Conservation (phyloP, 768 basidiomycete species). For the Tricholoma flavovirens region DNA sequence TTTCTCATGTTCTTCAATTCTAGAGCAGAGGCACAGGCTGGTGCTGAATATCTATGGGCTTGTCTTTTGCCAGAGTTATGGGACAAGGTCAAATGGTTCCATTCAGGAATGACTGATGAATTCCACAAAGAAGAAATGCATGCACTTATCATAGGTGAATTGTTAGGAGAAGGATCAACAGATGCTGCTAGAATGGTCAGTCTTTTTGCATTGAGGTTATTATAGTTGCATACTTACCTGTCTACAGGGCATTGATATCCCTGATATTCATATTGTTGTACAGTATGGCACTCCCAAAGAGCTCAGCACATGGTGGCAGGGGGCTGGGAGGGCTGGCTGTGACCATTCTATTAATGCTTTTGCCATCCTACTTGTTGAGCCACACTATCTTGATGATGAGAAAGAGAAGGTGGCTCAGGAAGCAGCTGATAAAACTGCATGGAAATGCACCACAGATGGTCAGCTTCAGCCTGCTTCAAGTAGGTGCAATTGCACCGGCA, state of each 20-base stretch:
- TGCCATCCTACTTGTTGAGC: slow-evolving; percentile 15
- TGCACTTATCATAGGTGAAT: too few relatives aligned
- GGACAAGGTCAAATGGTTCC: neutral
- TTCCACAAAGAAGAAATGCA: too few relatives aligned
- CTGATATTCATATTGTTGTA: slow-evolving; percentile 23
- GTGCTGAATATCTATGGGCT: neutral
- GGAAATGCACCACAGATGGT: neutral
- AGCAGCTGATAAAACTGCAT: neutral
- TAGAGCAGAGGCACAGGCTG: too few relatives aligned
- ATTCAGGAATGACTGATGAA: too few relatives aligned
- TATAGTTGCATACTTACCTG: neutral
- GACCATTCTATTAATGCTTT: slow-evolving; percentile 4
- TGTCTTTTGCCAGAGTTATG: neutral
- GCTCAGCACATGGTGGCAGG: slow-evolving; percentile 20
- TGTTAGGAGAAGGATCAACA: too few relatives aligned
- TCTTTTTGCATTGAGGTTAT: too few relatives aligned
- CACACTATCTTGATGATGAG: slow-evolving; percentile 16
- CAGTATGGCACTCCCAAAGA: slow-evolving; percentile 20
- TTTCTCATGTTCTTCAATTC: too few relatives aligned
- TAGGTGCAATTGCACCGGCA: neutral
- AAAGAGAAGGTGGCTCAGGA: neutral
- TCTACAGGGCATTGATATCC: slow-evolving; percentile 25
- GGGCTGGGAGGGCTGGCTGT: slow-evolving; percentile 21
- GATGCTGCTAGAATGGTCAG: too few relatives aligned
- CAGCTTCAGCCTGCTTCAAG: neutral